Evolutionary conservation across 768 basidiomycete genomes (phyloP), one percentile per base, ranked within the genome.

Genomic region (Leucogyrophana mollusca): DNA sequence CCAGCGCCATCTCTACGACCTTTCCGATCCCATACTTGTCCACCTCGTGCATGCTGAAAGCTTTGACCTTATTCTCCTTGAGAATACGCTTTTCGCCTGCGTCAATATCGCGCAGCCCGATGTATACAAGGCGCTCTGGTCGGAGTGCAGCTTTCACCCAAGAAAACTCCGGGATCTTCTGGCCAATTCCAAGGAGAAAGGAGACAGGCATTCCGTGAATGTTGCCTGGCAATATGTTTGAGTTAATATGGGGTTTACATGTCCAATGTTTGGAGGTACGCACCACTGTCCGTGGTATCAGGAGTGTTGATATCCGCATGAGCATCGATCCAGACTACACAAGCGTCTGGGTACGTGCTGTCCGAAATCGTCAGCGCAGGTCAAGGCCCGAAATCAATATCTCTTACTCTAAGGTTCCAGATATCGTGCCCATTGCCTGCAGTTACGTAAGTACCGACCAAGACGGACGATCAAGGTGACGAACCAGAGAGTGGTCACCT

Each of bases 131-230:
- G 24, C 87, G 81, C 30, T 84, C 77, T 1, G 90, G 72, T 62
- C 73, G 82, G 27, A 98, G 75, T 20, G 71, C 59, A 30, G 83
- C 83, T 62, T 82, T 81, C 42, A 83, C 59, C 82, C 85, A 86
- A 35, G 66, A 57, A 58, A 78, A 82, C 48, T 73, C 69, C 48
- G 71, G 59, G 33, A 73, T 33, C 22, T 63, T 61, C 25, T 62
- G 54, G 32, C 67, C 70, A 25, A 74, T 52, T 64, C 74, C 82
- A 70, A 83, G 45, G 40, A 99, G 80, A 80, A 98, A 98, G 4
- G 96, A 91, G 35, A 98, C 80, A 17, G 96, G 96, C 87, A 96
- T 97, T 51, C 96, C 96, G 68, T 99, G 96, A 37, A 99, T 85
- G 68, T 98, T 97, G 23, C 95, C 95, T 79, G 60, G 27, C 7